Conservation (phyloP, 306 rosid genomes). For the Vachellia collinsii region DNA sequence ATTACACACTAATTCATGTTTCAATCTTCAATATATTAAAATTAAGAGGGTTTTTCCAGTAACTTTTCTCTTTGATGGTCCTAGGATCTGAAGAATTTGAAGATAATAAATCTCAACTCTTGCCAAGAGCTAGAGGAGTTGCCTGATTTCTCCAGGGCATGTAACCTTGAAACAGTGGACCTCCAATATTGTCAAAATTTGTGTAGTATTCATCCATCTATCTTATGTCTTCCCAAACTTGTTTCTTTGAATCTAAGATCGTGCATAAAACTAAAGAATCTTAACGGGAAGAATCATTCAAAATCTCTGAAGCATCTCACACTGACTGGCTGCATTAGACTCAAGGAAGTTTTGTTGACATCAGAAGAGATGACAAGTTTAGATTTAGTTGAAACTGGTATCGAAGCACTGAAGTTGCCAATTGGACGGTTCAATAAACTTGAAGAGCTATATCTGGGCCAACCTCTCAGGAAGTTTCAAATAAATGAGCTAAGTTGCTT, state of each 20-base stretch:
- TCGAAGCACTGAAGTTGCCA: background rate
- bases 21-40: background rate
- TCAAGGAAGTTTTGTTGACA: background rate
- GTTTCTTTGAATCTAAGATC: background rate
- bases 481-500: background rate
- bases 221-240: background rate
- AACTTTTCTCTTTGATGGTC: background rate
- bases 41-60: background rate
- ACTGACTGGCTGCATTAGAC: rapidly evolving
- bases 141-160: background rate
- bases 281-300: background rate
- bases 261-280: background rate
- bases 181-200: rapidly evolving
- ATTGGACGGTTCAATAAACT: background rate
- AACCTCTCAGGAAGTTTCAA: background rate
- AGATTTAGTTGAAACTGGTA: rapidly evolving
- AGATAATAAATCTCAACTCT: background rate
- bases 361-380: background rate
- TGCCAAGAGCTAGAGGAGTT: background rate
- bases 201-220: background rate
- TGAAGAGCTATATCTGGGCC: background rate
- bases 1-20: background rate
- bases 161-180: background rate
- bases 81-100: background rate
- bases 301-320: background rate